Conservation (phyloP, 2,329 filamentous ascomycete species). For the Tothia fuscella region DNA sequence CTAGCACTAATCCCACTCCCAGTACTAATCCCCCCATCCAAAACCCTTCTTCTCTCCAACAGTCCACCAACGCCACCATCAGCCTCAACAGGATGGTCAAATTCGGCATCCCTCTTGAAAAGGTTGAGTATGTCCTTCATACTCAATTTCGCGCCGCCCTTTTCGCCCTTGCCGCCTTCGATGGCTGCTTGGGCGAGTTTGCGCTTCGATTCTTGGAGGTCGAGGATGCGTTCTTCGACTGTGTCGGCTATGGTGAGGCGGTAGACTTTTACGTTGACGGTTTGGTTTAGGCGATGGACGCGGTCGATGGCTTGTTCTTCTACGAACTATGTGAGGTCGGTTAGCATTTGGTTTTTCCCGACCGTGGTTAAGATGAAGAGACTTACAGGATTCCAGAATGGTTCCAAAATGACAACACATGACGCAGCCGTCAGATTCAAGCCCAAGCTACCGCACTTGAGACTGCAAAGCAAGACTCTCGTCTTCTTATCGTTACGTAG, state of each 20-base stretch:
- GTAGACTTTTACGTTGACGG: conserved; percentile 87
- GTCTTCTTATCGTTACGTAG: conserved; percentile 65
- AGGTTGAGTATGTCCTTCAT: conserved; percentile 89
- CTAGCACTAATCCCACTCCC: conserved; percentile 6
- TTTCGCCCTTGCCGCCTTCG: conserved; percentile 67
- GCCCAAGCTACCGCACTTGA: conserved; percentile 86
- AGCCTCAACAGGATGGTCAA: conserved; percentile 2
- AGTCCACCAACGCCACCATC: no score
- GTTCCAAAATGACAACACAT: conserved; percentile 87
- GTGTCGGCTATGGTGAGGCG: conserved; percentile 78
- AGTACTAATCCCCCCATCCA: not conserved
- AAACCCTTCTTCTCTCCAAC: conserved; percentile 3
- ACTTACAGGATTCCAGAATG: conserved; percentile 91
- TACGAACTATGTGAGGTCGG: conserved; percentile 56
- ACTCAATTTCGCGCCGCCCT: conserved; percentile 69
- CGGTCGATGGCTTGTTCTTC: conserved; percentile 98
- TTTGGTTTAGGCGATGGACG: conserved; percentile 96
- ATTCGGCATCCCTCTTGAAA: conserved; percentile 60
- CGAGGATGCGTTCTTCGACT: conserved; percentile 91
- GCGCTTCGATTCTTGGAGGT: conserved; percentile 86
- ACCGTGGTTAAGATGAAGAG: not conserved
- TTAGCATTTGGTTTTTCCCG: not conserved
- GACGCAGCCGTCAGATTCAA: conserved; percentile 91
- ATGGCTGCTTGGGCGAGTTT: conserved; percentile 85
- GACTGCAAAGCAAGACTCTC: conserved; percentile 77